Base-by-base conservation (phyloP, 805 yeast species). In the Zygoascus ofunaensis region DNA sequence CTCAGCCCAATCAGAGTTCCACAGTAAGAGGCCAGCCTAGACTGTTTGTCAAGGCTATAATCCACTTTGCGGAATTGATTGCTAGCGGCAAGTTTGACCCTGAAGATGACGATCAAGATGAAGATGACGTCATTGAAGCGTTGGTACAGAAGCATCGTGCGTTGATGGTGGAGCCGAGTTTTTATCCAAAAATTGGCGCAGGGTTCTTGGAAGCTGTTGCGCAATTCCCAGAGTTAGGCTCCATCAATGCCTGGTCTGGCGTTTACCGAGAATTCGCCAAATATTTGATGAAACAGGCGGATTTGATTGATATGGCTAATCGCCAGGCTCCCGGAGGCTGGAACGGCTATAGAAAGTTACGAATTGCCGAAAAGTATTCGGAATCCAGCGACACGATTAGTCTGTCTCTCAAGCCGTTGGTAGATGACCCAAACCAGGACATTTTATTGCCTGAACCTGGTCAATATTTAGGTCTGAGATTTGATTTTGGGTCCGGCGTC, bases 101-200 rank as follows among this genome's bases (percentile, higher is more conserved):
- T 42, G 64, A 73, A 3, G 77, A 74, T 10, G 62, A 81, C 35
- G 56, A 67, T 14, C 72, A 65, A 3, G 77, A 74, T 10, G 62
- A 81, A 34, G 56, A 67, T n/a, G 73, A 65, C 2, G 74, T 76
- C 50, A 83, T 81, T 10, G 64, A 70, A 42, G 77, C 73, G 47
- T 77, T 81, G 53, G 81, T 74, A 37, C 70, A 68, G 51, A 81
- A 80, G 59, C 89, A 81, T 53, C 78, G 75, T 47, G 82, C 83
- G 37, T 64, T 81, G 49, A 76, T 76, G 56, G 71, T 82, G 36
- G 58, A 63, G 49, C 75, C 86, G 2, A 81, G 75, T 44, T 85
- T 81, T 46, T 81, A 81, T 53, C 76, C 78, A 18, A 68, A 76
- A 49, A 87, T 81, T 28, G 87, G 86, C 23, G 56, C 60, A 20